Evolutionary conservation across 2,329 filamentous ascomycete genomes (phyloP).

Genomic region (Massarina eburnea): DNA sequence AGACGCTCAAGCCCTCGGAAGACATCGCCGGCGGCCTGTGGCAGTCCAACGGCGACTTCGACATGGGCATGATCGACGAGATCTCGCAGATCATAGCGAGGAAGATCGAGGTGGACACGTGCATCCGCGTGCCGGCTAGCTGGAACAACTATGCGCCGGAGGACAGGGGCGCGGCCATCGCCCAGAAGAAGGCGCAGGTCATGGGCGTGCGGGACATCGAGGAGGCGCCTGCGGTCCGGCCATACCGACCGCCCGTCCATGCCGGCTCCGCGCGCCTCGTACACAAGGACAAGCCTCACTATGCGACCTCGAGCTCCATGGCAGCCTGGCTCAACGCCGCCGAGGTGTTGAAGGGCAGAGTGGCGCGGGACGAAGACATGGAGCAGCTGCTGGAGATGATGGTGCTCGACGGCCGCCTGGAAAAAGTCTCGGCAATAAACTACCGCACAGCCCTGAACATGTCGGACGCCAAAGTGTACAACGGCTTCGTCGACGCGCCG

Average conservation of each 20-base stretch:
- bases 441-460: slow-evolving; percentile 51
- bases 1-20: slow-evolving; percentile 79
- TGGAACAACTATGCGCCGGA: slow-evolving; percentile 46
- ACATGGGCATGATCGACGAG: slow-evolving; percentile 82
- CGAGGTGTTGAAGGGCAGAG: slow-evolving; percentile 70
- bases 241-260: slow-evolving; percentile 26
- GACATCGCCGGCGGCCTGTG: slow-evolving; percentile 91
- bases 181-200: slow-evolving; percentile 40
- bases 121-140: slow-evolving; percentile 57
- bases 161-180: slow-evolving; percentile 37
- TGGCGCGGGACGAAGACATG: slow-evolving; percentile 68
- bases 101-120: slow-evolving; percentile 71
- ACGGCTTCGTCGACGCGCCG: slow-evolving; percentile 83
- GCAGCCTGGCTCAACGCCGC: slow-evolving; percentile 71
- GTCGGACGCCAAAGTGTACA: slow-evolving; percentile 55
- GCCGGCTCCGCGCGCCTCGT: slow-evolving; percentile 34
- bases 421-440: slow-evolving; percentile 57
- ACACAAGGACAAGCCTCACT: slow-evolving; percentile 69
- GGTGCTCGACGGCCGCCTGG: slow-evolving; percentile 82
- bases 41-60: slow-evolving; percentile 89
- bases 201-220: slow-evolving; percentile 36
- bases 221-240: slow-evolving; percentile 27
- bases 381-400: slow-evolving; percentile 85
- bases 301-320: slow-evolving; percentile 79
- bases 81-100: slow-evolving; percentile 73